phyloP scores from a whole-genome alignment of 2,329 filamentous ascomycete species.

The Arthrinium puccinioides region DNA sequence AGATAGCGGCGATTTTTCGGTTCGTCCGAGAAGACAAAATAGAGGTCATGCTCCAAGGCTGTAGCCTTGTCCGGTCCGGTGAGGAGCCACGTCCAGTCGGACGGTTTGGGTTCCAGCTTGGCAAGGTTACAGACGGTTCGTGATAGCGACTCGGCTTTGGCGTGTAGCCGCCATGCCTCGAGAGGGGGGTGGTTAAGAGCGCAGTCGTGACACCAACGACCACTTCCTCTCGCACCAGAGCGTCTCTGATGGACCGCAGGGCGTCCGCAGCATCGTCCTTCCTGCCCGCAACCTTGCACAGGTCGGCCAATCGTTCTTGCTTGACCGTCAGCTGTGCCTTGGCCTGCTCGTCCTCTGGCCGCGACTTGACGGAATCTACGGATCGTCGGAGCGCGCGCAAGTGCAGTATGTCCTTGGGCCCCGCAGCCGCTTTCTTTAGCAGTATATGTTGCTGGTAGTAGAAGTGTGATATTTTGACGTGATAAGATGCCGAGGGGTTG shows the following conservation, averaged over 20 bases:
- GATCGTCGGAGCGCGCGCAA: constrained; percentile 56
- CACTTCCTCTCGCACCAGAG: constrained; percentile 51
- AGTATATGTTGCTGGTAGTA: constrained; percentile 59
- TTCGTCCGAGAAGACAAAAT: constrained; percentile 34
- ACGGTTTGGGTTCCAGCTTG: constrained; percentile 48
- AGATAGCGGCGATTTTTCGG: constrained; percentile 24
- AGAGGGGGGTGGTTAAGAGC: constrained; percentile 42
- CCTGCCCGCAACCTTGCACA: constrained; percentile 46
- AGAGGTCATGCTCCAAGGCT: constrained; percentile 53
- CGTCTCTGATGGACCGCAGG: constrained; percentile 53
- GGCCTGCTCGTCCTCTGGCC: constrained; percentile 46
- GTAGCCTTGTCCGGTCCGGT: constrained; percentile 45
- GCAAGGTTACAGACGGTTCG: constrained; percentile 53
- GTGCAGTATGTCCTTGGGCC: constrained; percentile 32
- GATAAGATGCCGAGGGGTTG: constrained; percentile 35
- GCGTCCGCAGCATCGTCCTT: constrained; percentile 50
- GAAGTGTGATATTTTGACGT: constrained; percentile 63
- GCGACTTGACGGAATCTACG: constrained; percentile 52
- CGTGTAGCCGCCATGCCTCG: constrained; percentile 44
- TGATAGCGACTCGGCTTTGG: constrained; percentile 45
- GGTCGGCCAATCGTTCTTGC: constrained; percentile 58
- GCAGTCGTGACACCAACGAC: constrained; percentile 44
- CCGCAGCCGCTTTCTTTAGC: constrained; percentile 36
- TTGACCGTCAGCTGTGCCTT: constrained; percentile 56
- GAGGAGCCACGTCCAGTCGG: constrained; percentile 49